Evolutionary conservation across 768 basidiomycete species (phyloP).

Genomic region (Mycena filopes): DNA sequence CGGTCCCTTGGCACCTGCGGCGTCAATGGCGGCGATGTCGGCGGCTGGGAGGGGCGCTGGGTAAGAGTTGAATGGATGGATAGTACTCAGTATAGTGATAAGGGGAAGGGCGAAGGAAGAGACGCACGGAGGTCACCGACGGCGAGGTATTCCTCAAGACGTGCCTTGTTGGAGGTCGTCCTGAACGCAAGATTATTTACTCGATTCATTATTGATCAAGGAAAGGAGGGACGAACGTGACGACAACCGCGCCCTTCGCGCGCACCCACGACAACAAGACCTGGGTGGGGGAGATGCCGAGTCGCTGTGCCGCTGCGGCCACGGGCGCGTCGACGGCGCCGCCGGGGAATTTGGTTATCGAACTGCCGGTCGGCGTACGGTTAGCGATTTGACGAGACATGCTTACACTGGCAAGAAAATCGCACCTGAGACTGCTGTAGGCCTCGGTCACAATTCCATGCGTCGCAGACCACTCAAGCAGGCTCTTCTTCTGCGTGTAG

Average conservation of each 20-base stretch:
- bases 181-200: conserved; percentile 34
- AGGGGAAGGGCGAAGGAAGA: background rate
- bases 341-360: conserved; percentile 53
- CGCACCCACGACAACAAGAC: conserved; percentile 61
- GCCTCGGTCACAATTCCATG: conserved; percentile 60
- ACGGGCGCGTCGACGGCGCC: conserved; percentile 61
- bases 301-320: conserved; percentile 48
- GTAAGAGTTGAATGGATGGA: background rate
- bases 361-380: too few species aligned
- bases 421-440: conserved; percentile 58
- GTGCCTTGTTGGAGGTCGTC: conserved; percentile 52
- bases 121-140: conserved; percentile 50
- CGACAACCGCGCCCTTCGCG: conserved; percentile 57
- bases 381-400: too few species aligned
- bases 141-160: conserved; percentile 60
- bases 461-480: conserved; percentile 53
- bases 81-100: too few species aligned
- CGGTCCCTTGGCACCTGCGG: conserved; percentile 53
- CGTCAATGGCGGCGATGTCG: conserved; percentile 58
- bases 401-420: too few species aligned
- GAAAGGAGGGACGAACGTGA: conserved; percentile 46
- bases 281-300: conserved; percentile 58
- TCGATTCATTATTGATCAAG: background rate
- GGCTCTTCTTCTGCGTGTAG: conserved; percentile 49
- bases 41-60: conserved; percentile 50